Evolutionary conservation across 1,139 yeast species (phyloP).

Genomic region (Suhomyces atakaporum): DNA sequence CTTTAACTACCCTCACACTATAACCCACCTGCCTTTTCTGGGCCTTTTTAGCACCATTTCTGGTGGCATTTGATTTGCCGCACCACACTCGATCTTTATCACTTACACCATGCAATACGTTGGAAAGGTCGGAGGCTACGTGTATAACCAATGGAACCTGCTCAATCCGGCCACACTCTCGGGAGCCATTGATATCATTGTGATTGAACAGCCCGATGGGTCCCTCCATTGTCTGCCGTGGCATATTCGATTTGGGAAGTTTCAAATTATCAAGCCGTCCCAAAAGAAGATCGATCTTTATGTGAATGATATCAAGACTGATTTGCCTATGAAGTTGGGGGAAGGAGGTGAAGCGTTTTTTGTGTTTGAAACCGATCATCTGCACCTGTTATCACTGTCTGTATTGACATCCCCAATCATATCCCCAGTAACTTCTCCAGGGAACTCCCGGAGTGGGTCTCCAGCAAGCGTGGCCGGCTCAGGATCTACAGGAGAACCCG

Average conservation of each 20-base stretch:
- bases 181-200: constrained; percentile 97
- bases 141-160: constrained; percentile 96
- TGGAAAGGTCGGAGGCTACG: constrained; percentile 91
- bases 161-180: constrained; percentile 94
- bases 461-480: constrained; percentile 20
- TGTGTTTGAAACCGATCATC: constrained; percentile 80
- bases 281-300: constrained; percentile 89
- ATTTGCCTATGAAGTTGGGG: constrained; percentile 92
- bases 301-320: constrained; percentile 80
- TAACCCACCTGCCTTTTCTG: too few species aligned
- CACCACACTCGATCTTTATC: neutral
- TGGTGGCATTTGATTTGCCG: too few species aligned
- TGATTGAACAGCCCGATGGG: constrained; percentile 86
- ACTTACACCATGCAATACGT: constrained; percentile 83
- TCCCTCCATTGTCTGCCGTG: constrained; percentile 91
- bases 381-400: constrained; percentile 64
- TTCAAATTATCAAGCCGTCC: constrained; percentile 90
- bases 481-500: constrained; percentile 26
- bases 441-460: constrained; percentile 47
- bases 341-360: constrained; percentile 99
- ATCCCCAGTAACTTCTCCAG: constrained; percentile 75
- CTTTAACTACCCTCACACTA: too few species aligned
- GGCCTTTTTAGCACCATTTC: constrained; percentile 1
- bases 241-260: constrained; percentile 94
- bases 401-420: constrained; percentile 90